phyloP scores from a whole-genome alignment of 192 early-diverging fungal species.

The Rhizophlyctis rosea region DNA sequence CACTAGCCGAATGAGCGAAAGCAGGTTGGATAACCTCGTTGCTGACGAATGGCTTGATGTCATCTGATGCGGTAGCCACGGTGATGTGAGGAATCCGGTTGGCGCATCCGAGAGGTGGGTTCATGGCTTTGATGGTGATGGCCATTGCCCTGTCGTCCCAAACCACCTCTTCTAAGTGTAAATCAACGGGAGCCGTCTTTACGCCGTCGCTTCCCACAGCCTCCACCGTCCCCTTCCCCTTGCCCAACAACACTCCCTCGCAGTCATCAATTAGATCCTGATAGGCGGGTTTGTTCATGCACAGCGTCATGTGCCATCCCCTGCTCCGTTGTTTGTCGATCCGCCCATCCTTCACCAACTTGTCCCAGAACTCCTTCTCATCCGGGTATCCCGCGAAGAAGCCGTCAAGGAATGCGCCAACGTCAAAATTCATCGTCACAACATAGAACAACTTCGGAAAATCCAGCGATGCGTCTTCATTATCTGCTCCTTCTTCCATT shows the following conservation, averaged over 20 bases:
- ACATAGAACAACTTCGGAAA: too few relatives aligned
- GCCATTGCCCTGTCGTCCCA: constrained; percentile 32
- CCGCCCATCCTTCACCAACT: constrained; percentile 1
- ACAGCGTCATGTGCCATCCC: constrained; percentile 35
- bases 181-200: constrained; percentile 8
- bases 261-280: not conserved
- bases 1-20: too few relatives aligned
- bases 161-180: constrained; percentile 13
- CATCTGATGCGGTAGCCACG: constrained; percentile 22
- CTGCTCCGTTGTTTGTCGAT: not conserved
- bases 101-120: constrained; percentile 1
- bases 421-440: not conserved
- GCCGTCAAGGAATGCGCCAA: constrained; percentile 12
- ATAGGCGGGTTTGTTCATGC: not conserved
- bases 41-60: constrained; percentile 28
- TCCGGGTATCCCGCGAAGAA: constrained; percentile 8
- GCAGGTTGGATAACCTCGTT: constrained; percentile 30
- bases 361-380: not conserved
- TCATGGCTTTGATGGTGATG: constrained; percentile 11
- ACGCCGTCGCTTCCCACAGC: not conserved
- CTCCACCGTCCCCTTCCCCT: not conserved
- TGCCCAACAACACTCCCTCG: not conserved
- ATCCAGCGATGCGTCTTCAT: not conserved
- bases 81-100: constrained; percentile 39
- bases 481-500: constrained; percentile 6